Base-by-base conservation (phyloP, 306 rosid species). In the Pterocarpus santalinus region DNA sequence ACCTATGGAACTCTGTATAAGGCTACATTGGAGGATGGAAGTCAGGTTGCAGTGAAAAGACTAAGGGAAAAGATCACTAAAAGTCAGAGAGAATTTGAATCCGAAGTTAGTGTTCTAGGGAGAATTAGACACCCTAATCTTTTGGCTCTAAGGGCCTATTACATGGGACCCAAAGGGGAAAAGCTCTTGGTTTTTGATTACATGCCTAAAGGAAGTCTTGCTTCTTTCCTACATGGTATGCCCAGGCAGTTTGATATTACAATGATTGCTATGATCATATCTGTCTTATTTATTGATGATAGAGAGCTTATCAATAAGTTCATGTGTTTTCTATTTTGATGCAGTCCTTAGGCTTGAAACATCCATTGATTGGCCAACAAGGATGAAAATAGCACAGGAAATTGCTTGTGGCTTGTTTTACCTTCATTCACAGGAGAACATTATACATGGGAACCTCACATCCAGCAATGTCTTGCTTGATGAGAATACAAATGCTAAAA, bases 31-130 rank as follows among this genome's bases (percentile, higher is more conserved):
- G 97, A 93, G 71, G 96, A 89, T 81, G 96, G 96, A 74, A 90
- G 81, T 76, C 89, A 91, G 88, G 97, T 91, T 34, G 92, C 95
- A 33, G 97, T 92, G 16, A 92, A 92, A 89, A 90, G 97, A 81
- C 53, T 92, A 85, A 88, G 97, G 63, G 97, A 92, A 76, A 92
- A 92, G 79, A 92, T 88, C 84, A 88, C 95, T 12, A 92, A 85
- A 81, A 53, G 81, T 51, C 95, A 90, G 65, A 89, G 87, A 78
- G 97, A 92, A 76, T 92, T 92, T 65, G 95, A 92, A 81, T 61
- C 88, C 17, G 97, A 90, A 69, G 97, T 88, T 39, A 73, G 69
- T 74, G 58, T 85, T 17, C 84, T 92, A 38, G 97, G 95, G 38
- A 88, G 79, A 81, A 86, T 92, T 78, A 75, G 95, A 55, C 97